Base-by-base conservation (phyloP, 257 asterid species). In the Echites panduratus region DNA sequence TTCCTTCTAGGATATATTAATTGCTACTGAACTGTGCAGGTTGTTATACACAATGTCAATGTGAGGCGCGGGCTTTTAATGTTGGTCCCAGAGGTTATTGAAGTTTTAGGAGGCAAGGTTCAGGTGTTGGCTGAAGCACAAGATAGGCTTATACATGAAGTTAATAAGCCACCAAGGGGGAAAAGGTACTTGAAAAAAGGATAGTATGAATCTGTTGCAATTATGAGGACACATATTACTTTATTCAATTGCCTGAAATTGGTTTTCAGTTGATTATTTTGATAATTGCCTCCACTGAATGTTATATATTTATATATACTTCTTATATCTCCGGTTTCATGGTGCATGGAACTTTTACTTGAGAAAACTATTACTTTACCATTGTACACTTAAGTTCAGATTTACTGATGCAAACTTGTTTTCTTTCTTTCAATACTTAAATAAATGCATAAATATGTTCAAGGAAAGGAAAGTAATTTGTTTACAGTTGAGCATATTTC, bases 101-200 rank as follows among this genome's bases (percentile, higher is more conserved):
- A 83, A 81, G 87, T 87, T 70, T 77, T 95, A 80, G 98, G 99
- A 63, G 99, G 99, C 78, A 53, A 73, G 71, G 97, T 90, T 70
- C 92, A 89, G 82, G 97, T 79, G 81, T 82, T 95, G 83, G 96
- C 87, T 80, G 90, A 89, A 70, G 98, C 98, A 52, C 84, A 89
- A 41, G 89, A 84, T 79, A 89, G 97, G 85, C 89, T 95, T 76
- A 88, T 89, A 62, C 75, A 76, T 79, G 99, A 95, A 85, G 75
- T 92, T 53, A 92, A 95, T 81, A 95, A 95, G 84, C 99, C 97
- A 77, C 94, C 99, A 44, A 86, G 97, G 78, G 99, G 98, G 2
- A 90, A 81, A 82, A 89, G 99, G 97, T 94, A 84, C 43, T 43
- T 45, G 22, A 26, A 14, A 70, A 41, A 48, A 62, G n/a, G 64